Evolutionary conservation across 176 grass and related monocot genomes (phyloP), one percentile per base, ranked within the genome.

Genomic region (Saccharum spontaneum): DNA sequence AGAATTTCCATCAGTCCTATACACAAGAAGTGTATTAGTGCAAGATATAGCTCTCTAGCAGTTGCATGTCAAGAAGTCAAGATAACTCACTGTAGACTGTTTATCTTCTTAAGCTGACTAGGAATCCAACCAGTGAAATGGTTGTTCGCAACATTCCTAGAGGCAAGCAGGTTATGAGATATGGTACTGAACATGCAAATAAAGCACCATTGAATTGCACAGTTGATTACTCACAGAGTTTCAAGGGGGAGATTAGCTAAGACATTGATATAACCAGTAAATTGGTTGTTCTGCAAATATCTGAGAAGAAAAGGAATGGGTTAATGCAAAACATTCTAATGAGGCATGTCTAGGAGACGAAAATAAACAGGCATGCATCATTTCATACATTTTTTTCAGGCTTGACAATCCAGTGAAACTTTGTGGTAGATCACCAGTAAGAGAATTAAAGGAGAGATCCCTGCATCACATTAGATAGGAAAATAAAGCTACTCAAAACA

Each of bases 111-210:
- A 61, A 98, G 83, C 64, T 92, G 89, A 81, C 79, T 85, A 84
- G 97, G 97, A 87, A 98, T 95, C 97, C 97, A 98, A 57, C 97
- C 97, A 76, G 91, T 98, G 84, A 98, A 98, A 60, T 4, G 89
- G 59, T 98, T 98, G 85, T 82, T 98, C 79, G 78, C 91, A 77
- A 98, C 70, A 85, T 98, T 98, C 89, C 97, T 98, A 81, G 10
- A 94, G 74, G 84, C 39, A 57, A 76, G 31, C 50, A 82, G 75
- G 33, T 66, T 76, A 87, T 64, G 71, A 92, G 82, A 82, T 71
- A 83, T 49, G 18, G n/a, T 80, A 83, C 33, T 43, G 71, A 26
- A 79, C 17, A 61, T 46, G 52, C 28, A 82, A 71, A 88, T 86
- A 71, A 62, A 83, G 38, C 37, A 87, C 43, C 23, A 20, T 55